Percentiles rank a stretch among this genome's conserved stretches.
phyloP scores from a whole-genome alignment of 108 stramenopile genomes.

The Halocafeteria seosinensis region DNA sequence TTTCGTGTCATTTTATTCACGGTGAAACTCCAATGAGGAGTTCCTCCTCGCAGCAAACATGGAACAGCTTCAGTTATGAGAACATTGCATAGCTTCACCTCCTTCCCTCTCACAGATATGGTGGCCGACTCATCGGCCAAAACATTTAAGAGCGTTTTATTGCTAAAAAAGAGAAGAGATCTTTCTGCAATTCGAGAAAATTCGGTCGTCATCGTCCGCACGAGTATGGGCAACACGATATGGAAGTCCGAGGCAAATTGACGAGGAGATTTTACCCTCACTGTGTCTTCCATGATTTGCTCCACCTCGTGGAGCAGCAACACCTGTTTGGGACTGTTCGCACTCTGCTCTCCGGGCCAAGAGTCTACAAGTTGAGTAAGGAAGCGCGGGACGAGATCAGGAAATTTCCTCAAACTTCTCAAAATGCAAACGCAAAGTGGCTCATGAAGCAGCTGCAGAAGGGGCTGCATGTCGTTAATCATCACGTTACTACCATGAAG shows the following conservation, averaged over 20 bases:
- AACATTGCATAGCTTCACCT: too few relatives aligned
- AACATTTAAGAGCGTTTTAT: background rate
- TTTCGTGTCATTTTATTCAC: background rate
- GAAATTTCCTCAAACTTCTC: background rate
- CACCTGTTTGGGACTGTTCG: background rate
- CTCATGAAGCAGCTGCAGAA: background rate
- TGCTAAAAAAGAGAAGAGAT: background rate
- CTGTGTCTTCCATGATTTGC: background rate
- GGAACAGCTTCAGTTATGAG: background rate
- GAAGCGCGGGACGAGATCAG: background rate
- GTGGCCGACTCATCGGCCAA: background rate
- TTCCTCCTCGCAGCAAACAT: background rate
- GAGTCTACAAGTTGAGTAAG: background rate
- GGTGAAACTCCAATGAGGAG: background rate
- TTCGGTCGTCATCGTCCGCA: background rate
- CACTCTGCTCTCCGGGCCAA: background rate
- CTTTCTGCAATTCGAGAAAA: background rate
- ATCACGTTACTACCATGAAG: background rate
- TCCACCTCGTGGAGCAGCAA: background rate
- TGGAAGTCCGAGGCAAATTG: background rate
- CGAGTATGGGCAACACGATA: background rate
- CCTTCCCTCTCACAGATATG: too few relatives aligned
- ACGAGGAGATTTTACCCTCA: too few relatives aligned
- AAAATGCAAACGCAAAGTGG: background rate
- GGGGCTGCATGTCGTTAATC: background rate